Percentiles rank a stretch among this genome's conserved stretches.
Evolutionary conservation across 176 grass and related monocot species (phyloP).

Genomic region (Carex myosuroides): DNA sequence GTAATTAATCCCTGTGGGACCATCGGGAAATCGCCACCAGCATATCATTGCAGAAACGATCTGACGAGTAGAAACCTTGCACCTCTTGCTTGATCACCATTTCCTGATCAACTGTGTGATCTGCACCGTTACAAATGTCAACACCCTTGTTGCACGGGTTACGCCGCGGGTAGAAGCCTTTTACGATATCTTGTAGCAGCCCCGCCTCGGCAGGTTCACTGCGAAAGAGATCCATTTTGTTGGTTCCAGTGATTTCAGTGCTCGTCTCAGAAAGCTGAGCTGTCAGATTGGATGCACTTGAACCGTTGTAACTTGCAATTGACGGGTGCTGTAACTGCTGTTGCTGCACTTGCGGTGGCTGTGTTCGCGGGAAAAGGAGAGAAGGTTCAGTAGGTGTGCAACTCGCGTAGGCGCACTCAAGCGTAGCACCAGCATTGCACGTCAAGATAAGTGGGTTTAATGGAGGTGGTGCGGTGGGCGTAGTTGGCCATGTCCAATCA

Average conservation of each 20-base stretch:
- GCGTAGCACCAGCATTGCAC: constrained; percentile 30
- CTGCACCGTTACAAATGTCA: neutral
- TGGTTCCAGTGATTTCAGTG: too few relatives aligned
- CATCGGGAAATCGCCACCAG: constrained; percentile 23
- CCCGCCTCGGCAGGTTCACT: too few relatives aligned
- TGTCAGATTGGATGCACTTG: too few relatives aligned
- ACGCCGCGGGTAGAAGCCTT: too few relatives aligned
- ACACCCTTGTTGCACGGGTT: too few relatives aligned
- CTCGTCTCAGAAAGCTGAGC: too few relatives aligned
- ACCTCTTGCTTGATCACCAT: constrained; percentile 16
- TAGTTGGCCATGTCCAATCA: constrained; percentile 32
- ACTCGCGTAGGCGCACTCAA: neutral
- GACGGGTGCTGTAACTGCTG: neutral
- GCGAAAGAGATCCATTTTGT: too few relatives aligned
- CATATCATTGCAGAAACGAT: neutral
- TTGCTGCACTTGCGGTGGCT: neutral
- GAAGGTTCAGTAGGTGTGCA: neutral
- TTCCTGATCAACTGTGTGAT: neutral
- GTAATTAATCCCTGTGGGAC: constrained; percentile 44
- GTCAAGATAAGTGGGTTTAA: neutral
- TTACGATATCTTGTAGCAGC: too few relatives aligned
- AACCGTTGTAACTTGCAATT: too few relatives aligned
- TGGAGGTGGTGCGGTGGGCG: neutral
- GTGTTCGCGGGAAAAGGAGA: neutral
- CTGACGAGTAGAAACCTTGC: neutral